Conservation (phyloP, 768 basidiomycete species). For the Suillus ampliporus region DNA sequence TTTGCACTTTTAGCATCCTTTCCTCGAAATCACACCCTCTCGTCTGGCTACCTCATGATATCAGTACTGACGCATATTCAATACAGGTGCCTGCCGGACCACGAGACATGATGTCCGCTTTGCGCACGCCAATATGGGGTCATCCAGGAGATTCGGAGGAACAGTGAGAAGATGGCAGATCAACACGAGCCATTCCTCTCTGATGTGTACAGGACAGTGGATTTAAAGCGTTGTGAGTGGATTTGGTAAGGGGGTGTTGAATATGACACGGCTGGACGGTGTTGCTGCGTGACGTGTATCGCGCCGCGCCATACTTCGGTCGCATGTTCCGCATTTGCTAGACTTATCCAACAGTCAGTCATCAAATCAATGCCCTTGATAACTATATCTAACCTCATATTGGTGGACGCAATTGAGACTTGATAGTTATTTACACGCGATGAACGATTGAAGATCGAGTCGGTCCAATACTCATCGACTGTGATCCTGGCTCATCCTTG, state of each 20-base stretch:
- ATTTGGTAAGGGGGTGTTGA: constrained; percentile 70
- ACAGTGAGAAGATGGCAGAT: constrained; percentile 83
- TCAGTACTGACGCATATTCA: not conserved
- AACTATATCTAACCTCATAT: no score
- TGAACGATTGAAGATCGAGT: not conserved
- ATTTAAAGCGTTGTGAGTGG: constrained; percentile 73
- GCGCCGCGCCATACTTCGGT: no score
- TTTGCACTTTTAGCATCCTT: not conserved
- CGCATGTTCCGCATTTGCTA: not conserved
- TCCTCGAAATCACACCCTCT: not conserved
- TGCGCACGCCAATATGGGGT: constrained; percentile 89
- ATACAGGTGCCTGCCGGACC: constrained; percentile 82
- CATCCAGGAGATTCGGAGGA: constrained; percentile 86
- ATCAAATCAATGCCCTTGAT: not conserved
- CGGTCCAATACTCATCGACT: not conserved
- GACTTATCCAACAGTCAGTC: not conserved
- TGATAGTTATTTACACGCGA: not conserved
- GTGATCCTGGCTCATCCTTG: not conserved
- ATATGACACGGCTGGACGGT: constrained; percentile 34
- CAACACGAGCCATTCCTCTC: constrained; percentile 82
- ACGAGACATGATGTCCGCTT: constrained; percentile 88
- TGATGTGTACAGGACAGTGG: constrained; percentile 70
- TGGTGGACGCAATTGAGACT: no score
- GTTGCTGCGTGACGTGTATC: constrained; percentile 19
- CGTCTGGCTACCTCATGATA: not conserved